Evolutionary conservation across 2,329 filamentous ascomycete genomes (phyloP).

Genomic region (Phyllosticta paracitricarpa): DNA sequence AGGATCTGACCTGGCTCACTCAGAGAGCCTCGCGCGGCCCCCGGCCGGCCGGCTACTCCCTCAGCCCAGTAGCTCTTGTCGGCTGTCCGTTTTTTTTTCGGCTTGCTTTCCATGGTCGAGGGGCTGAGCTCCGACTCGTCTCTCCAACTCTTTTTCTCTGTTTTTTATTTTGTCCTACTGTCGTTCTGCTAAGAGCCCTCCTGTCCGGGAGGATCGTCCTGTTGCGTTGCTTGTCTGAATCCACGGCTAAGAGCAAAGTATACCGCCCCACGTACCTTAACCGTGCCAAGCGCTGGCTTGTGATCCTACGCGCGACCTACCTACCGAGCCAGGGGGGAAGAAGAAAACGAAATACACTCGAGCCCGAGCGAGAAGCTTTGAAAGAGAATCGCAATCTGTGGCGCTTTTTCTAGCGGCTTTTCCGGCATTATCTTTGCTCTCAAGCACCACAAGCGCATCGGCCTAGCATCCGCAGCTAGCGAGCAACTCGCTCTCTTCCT

Average conservation of each 20-base stretch:
- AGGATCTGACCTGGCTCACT: neutral
- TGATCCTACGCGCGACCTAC: neutral
- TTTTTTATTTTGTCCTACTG: neutral
- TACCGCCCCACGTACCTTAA: too few relatives aligned
- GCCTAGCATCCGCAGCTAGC: neutral
- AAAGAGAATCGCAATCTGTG: neutral
- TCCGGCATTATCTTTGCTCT: neutral
- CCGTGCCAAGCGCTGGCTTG: neutral
- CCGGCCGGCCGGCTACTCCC: neutral
- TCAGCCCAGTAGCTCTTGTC: neutral
- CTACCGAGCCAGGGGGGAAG: neutral
- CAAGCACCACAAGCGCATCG: neutral
- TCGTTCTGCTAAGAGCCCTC: neutral
- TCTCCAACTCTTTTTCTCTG: neutral
- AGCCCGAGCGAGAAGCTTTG: neutral
- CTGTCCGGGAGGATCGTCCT: too few relatives aligned
- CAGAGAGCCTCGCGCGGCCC: neutral
- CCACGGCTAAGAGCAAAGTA: too few relatives aligned
- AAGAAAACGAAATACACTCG: neutral
- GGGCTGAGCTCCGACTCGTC: neutral
- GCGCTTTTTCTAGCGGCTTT: neutral
- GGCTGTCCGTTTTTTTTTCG: neutral
- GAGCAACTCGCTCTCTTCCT: neutral
- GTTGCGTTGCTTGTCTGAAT: too few relatives aligned
- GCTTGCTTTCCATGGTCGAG: neutral